Evolutionary conservation across 2,329 filamentous ascomycete genomes (phyloP).

Genomic region (Fusarium siculi): DNA sequence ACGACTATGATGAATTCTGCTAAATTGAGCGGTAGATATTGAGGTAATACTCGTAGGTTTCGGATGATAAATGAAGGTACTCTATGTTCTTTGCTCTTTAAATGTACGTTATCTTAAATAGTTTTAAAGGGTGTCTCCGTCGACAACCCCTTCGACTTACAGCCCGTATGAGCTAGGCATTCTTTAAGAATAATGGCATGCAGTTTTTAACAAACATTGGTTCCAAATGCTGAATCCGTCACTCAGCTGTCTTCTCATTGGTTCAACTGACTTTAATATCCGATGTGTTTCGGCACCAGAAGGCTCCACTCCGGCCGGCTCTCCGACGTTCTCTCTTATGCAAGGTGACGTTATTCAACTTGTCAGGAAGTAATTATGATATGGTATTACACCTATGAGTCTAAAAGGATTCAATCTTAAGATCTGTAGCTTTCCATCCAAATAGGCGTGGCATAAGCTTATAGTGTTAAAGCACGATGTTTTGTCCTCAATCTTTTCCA

Average conservation of each 20-base stretch:
- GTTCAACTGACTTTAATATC: slow-evolving; percentile 30
- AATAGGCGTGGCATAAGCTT: neutral
- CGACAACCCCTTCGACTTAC: neutral
- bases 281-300: slow-evolving; percentile 28
- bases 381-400: neutral
- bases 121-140: neutral
- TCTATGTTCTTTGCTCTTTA: neutral
- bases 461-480: neutral
- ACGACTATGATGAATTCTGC: neutral
- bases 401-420: neutral
- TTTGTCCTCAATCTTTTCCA: neutral
- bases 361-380: neutral
- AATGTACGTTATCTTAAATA: slow-evolving; percentile 2
- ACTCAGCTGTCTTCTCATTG: slow-evolving; percentile 31
- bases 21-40: neutral
- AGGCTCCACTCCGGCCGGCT: slow-evolving; percentile 10
- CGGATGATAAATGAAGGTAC: neutral
- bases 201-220: neutral
- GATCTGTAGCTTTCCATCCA: neutral
- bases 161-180: slow-evolving; percentile 14
- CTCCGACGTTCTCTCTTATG: neutral
- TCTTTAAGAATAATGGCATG: neutral
- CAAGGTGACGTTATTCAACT: neutral
- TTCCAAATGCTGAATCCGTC: slow-evolving; percentile 27
- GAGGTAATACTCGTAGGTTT: neutral